A percentile compares a stretch with the other conserved stretches of the same genome.
Evolutionary conservation across 805 yeast species (phyloP).

Genomic region (Cyberlindnera bimundalis): DNA sequence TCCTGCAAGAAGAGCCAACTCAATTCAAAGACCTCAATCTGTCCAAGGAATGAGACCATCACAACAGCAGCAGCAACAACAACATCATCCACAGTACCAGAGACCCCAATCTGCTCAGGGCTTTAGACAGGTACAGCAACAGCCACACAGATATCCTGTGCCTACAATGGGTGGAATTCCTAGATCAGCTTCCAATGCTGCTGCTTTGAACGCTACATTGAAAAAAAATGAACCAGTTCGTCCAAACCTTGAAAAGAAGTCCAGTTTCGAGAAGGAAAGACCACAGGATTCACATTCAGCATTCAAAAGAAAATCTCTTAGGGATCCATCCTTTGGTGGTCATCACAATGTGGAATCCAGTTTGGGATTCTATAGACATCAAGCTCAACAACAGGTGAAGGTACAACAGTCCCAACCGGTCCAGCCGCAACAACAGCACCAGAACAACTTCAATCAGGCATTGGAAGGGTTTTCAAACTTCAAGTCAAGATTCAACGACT

Average conservation of each 20-base stretch:
- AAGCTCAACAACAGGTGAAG: slow-evolving; percentile 17
- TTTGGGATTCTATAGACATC: slow-evolving; percentile 27
- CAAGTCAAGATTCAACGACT: slow-evolving; percentile 58
- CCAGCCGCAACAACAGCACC: slow-evolving; percentile 3
- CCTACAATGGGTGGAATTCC: slow-evolving; percentile 8
- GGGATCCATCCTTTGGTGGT: slow-evolving; percentile 29
- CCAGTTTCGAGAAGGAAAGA: slow-evolving; percentile 56
- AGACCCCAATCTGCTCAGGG: slow-evolving; percentile 14
- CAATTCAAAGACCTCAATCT: slow-evolving; percentile 13
- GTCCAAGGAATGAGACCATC: slow-evolving; percentile 12
- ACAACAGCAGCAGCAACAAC: too few species aligned
- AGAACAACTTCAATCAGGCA: slow-evolving; percentile 4
- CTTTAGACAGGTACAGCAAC: slow-evolving; percentile 6
- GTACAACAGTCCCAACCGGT: slow-evolving; percentile 14
- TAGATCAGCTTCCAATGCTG: slow-evolving; percentile 25
- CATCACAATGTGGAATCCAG: slow-evolving; percentile 23
- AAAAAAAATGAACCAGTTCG: slow-evolving; percentile 39
- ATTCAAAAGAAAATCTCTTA: slow-evolving; percentile 34
- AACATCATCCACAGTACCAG: neutral
- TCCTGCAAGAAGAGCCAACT: slow-evolving; percentile 1
- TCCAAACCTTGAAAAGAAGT: slow-evolving; percentile 28
- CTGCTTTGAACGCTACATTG: slow-evolving; percentile 47
- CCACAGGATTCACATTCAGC: slow-evolving; percentile 32
- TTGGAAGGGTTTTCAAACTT: slow-evolving; percentile 27
- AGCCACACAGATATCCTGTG: neutral